A percentile compares a stretch with the other conserved stretches of the same genome.
These are phyloP conservation scores for Pseudopyrenochaeta lycopersici DNA, from an alignment of 2,329 filamentous ascomycete genomes.

Conservation along the genomic window DNA sequence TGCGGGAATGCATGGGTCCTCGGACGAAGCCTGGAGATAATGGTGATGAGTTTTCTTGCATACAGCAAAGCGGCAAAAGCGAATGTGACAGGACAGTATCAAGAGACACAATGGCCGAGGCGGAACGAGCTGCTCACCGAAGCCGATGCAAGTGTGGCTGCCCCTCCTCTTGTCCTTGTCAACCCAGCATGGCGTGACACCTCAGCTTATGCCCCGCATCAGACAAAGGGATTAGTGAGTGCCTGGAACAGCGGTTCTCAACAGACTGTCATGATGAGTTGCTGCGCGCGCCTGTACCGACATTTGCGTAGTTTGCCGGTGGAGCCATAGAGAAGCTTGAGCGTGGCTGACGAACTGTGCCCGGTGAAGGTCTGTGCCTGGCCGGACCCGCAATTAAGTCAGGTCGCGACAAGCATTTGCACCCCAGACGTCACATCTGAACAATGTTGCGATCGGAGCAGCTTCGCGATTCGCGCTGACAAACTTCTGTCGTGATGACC, in stretches of 20 bases:
- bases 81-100: conserved; percentile 4
- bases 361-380: not conserved
- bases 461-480: conserved; percentile 34
- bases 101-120: conserved; percentile 2
- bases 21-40: conserved; percentile 27
- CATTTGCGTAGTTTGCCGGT: not conserved
- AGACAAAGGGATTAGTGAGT: not conserved
- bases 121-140: conserved; percentile 20
- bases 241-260: not conserved
- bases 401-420: conserved; percentile 11
- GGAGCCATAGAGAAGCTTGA: conserved; percentile 6
- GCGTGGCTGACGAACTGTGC: conserved; percentile 14
- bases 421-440: conserved; percentile 17
- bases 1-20: conserved; percentile 1
- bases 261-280: not conserved
- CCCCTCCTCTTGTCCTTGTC: conserved; percentile 9
- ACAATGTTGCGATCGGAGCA: conserved; percentile 29
- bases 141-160: conserved; percentile 14
- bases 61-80: not conserved
- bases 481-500: conserved; percentile 33
- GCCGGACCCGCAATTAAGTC: not conserved
- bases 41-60: conserved; percentile 3
- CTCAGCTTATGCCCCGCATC: conserved; percentile 8
- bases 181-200: conserved; percentile 13
- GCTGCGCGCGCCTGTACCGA: not conserved